phyloP scores from a whole-genome alignment of 75 land plant species.

The Sequoia sempervirens region DNA sequence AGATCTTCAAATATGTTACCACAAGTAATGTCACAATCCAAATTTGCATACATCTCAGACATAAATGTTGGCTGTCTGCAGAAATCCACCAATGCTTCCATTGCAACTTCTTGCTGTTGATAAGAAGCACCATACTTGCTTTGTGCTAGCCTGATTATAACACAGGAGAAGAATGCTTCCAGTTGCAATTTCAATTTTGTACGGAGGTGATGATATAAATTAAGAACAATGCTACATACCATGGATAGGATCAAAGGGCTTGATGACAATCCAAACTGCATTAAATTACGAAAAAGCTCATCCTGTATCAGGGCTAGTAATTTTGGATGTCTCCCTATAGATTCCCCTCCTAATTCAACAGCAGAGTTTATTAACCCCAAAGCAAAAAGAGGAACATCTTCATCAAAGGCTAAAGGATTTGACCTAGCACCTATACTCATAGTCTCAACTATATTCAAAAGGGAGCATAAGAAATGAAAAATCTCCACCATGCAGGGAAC shows the following conservation, averaged over 20 bases:
- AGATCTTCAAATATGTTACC: constrained; percentile 94
- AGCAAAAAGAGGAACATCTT: constrained; percentile 95
- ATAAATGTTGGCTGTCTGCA: constrained; percentile 94
- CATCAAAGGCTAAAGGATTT: constrained; percentile 71
- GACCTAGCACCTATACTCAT: constrained; percentile 48
- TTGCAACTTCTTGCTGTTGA: constrained; percentile 98
- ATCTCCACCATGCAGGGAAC: constrained; percentile 94
- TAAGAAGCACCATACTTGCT: constrained; percentile 79
- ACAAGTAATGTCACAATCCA: constrained; percentile 95
- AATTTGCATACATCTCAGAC: constrained; percentile 97
- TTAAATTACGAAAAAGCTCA: constrained; percentile 85
- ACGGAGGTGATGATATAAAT: constrained; percentile 82
- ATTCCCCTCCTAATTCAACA: constrained; percentile 81
- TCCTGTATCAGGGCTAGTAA: constrained; percentile 77
- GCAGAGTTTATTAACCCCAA: constrained; percentile 92
- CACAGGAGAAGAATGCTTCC: constrained; percentile 94
- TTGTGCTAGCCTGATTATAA: constrained; percentile 86
- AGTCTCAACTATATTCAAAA: constrained; percentile 76
- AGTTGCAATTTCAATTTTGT: constrained; percentile 81
- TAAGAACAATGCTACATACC: constrained; percentile 93
- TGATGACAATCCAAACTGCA: constrained; percentile 93
- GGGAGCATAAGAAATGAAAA: constrained; percentile 86
- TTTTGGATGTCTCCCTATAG: constrained; percentile 69
- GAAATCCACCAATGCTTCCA: constrained; percentile 96
- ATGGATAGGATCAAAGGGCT: constrained; percentile 92